Evolutionary conservation across 2,329 filamentous ascomycete species (phyloP), one percentile per base, ranked within the genome.

Genomic region (Alternaria triticina): DNA sequence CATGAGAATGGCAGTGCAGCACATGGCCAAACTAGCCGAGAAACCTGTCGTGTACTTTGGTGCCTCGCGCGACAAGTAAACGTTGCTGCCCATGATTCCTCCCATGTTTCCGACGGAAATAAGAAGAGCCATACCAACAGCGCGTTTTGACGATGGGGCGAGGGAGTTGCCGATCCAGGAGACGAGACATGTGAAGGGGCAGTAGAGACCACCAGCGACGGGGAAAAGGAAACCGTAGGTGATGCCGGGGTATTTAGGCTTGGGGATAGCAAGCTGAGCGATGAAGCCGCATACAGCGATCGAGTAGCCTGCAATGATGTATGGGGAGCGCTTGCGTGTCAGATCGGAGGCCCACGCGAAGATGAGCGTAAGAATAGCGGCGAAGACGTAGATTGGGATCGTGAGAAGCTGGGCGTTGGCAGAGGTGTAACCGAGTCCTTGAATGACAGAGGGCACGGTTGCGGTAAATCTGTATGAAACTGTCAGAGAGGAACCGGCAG

Each of bases 201-300:
- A 79, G 67, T 79, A 79, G 4, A 79, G 63, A 5, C 77, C 77
- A 0, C 67, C 77, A 1, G 77, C 77, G 1, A 79, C 77, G 6
- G 77, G 77, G 68, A 79, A 79, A 0, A 79, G 70, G 62, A 82
- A 83, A 4, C 81, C 82, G 13, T 85, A 81, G 0, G 84, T 80
- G 5, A 87, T 72, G 11, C 79, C 76, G 1, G 77, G 74, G 66
- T 85, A 86, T 62, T 76, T 77, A 0, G 77, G 77, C 49, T 79
- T 76, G 0, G 77, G 77, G 15, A 79, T 79, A 0, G 77, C 76
- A 13, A 89, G 80, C 25, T 89, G 82, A 40, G 89, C 83, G 58
- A 84, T 81, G 74, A 87, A 89, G 12, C 87, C 88, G 27, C 85
- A 74, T 1, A 83, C 83, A 11, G 85, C 82, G 54, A 88, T 78